Percentiles rank a stretch among this genome's conserved stretches.
These are phyloP conservation scores for Coleophoma eucalyptorum DNA, from an alignment of 2,329 filamentous ascomycete genomes.

Conservation along the genomic window DNA sequence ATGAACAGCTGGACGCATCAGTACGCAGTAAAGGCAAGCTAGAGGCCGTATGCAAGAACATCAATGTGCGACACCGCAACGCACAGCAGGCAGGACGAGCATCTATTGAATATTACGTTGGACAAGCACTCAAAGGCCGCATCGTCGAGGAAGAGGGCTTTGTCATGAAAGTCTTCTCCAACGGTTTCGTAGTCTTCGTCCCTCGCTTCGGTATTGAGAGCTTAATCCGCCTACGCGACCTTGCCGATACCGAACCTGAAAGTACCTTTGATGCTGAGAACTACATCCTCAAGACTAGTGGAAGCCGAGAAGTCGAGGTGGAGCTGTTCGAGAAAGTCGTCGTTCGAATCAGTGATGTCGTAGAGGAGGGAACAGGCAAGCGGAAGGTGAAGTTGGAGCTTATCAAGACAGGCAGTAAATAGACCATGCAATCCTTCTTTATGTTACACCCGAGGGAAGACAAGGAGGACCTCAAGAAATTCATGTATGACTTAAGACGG, in stretches of 20 bases:
- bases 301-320: conserved; percentile 54
- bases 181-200: conserved; percentile 95
- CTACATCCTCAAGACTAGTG: conserved; percentile 66
- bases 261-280: conserved; percentile 82
- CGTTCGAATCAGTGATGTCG: conserved; percentile 86
- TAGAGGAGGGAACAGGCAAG: conserved; percentile 95
- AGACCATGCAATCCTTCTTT: background rate
- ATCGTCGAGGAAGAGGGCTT: conserved; percentile 84
- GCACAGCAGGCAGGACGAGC: conserved; percentile 93
- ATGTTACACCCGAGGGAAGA: too few species aligned
- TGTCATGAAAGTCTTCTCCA: conserved; percentile 95
- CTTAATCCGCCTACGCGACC: conserved; percentile 79
- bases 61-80: conserved; percentile 96
- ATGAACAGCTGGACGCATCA: conserved; percentile 79
- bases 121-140: conserved; percentile 82
- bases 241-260: conserved; percentile 74
- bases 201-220: conserved; percentile 95
- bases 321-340: conserved; percentile 90
- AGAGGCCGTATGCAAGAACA: conserved; percentile 94
- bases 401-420: conserved; percentile 30
- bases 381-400: conserved; percentile 78
- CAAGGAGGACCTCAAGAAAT: too few species aligned
- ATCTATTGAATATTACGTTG: conserved; percentile 96
- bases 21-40: conserved; percentile 80
- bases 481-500: too few species aligned